Evolutionary conservation across 768 basidiomycete genomes (phyloP), one percentile per base, ranked within the genome.

Genomic region (Suillus decipiens): DNA sequence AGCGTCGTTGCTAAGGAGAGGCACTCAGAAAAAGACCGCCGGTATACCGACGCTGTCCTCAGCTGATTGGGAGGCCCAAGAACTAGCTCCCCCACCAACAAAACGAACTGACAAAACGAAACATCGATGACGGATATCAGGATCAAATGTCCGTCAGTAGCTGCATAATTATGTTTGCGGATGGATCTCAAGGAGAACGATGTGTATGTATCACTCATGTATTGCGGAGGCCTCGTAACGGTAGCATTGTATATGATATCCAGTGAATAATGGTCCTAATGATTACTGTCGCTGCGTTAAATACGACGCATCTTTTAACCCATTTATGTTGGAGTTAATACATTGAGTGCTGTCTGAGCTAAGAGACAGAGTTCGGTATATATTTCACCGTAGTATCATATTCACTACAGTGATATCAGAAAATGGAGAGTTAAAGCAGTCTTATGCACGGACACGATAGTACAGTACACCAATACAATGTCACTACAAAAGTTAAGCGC

Each of bases 51-150:
- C 81, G 6, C 69, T 86, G 51, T 75, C 74, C 12, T 84, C 84
- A 19, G 76, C 72, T 42, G 84, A 85, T 51, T 87, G 85, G 86
- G 82, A 77, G 42, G 81, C 80, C 57, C 83, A 85, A 67, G 82
- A 83, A 24, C 66, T 85, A 22, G 65, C 77, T 10, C 73, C 83
- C 28, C 84, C 84, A 3, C 81, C 66, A 2, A 19, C 34, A 7
- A 39, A 48, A 37, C 24, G 31, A 41, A 24, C 15, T 12, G 33
- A 59, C 24, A 2, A 57, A 43, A 15, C 57, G 56, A 43, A 59
- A 59, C 42, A 37, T 41, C 60, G 64, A 37, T 48, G 24, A 47
- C 31, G 59, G n/a, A 59, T 2, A 58, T 22, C 5, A 9, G 17
- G 33, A 11, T 51, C 19, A 5, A 19, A 60, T 34, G 54, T 22